phyloP scores from a whole-genome alignment of 2,329 filamentous ascomycete species.

The Exophiala xenobiotica region DNA sequence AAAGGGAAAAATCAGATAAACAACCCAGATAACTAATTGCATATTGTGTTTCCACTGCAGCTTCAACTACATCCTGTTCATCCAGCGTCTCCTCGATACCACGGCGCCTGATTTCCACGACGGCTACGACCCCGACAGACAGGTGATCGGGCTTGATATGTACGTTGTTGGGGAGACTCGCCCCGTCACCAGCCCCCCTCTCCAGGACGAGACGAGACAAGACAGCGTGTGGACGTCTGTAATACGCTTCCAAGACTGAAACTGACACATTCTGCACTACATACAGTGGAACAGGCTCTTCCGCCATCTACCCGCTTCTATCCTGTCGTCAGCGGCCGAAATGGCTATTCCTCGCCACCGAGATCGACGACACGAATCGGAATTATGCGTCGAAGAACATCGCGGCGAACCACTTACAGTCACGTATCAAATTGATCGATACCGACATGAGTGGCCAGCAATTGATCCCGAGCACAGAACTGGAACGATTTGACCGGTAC shows the following conservation, averaged over 20 bases:
- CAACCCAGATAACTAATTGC: too few relatives aligned
- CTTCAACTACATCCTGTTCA: conserved; percentile 88
- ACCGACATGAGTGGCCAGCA: conserved; percentile 45
- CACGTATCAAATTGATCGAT: conserved; percentile 63
- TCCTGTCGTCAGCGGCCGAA: conserved; percentile 64
- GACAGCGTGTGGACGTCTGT: too few relatives aligned
- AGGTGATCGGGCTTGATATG: conserved; percentile 74
- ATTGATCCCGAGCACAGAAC: conserved; percentile 58
- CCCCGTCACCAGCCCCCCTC: too few relatives aligned
- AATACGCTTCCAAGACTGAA: conserved; percentile 2
- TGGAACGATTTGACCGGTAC: conserved; percentile 40
- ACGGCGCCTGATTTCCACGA: conserved; percentile 51
- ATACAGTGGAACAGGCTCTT: conserved; percentile 76
- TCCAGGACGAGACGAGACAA: neutral
- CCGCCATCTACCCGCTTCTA: conserved; percentile 85
- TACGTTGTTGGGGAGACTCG: too few relatives aligned
- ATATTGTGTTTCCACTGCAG: conserved; percentile 48
- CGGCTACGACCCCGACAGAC: conserved; percentile 55
- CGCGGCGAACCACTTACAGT: conserved; percentile 60
- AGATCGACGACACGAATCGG: conserved; percentile 73
- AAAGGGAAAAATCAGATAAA: too few relatives aligned
- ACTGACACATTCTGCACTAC: conserved; percentile 5
- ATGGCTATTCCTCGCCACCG: conserved; percentile 76
- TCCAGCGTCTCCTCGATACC: conserved; percentile 76
- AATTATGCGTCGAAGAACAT: conserved; percentile 67